A percentile compares a stretch with the other conserved stretches of the same genome.
Conservation (phyloP, 2,329 filamentous ascomycete species). For the Calycina marina region DNA sequence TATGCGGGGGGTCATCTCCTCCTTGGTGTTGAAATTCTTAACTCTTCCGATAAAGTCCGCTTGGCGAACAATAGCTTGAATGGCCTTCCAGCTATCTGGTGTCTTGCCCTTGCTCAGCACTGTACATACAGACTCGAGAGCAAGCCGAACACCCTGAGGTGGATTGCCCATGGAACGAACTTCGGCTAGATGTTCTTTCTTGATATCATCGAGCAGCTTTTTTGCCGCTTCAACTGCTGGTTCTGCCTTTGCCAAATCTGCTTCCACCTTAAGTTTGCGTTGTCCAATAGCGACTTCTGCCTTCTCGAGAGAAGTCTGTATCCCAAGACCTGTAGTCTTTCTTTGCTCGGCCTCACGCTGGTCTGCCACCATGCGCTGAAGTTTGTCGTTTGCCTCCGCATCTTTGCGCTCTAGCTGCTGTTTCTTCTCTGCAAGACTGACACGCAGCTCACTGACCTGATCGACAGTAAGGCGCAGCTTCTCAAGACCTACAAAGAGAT, state of each 20-base stretch:
- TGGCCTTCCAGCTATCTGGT: constrained; percentile 78
- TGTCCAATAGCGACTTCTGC: constrained; percentile 79
- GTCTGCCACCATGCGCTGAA: constrained; percentile 93
- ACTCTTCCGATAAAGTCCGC: constrained; percentile 98
- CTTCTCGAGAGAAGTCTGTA: constrained; percentile 73
- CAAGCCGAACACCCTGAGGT: constrained; percentile 77
- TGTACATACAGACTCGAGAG: constrained; percentile 92
- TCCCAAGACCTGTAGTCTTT: constrained; percentile 75
- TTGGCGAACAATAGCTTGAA: constrained; percentile 73
- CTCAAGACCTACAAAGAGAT: constrained; percentile 95
- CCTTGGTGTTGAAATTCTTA: constrained; percentile 91
- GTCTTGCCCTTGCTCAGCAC: constrained; percentile 88
- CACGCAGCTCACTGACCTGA: constrained; percentile 85
- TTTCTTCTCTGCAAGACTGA: constrained; percentile 88
- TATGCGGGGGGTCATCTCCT: constrained; percentile 74
- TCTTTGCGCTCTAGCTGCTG: constrained; percentile 86
- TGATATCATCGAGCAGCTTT: constrained; percentile 96
- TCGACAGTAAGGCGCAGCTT: constrained; percentile 94
- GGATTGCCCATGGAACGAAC: constrained; percentile 94
- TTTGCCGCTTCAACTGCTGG: constrained; percentile 87
- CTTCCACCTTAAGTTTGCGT: constrained; percentile 70
- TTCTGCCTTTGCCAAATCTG: constrained; percentile 80
- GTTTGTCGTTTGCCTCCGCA: constrained; percentile 88
- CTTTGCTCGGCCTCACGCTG: constrained; percentile 88
- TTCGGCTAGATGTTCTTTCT: constrained; percentile 91